Base-by-base conservation (phyloP, 768 basidiomycete species). In the Dentipellis sp. region DNA sequence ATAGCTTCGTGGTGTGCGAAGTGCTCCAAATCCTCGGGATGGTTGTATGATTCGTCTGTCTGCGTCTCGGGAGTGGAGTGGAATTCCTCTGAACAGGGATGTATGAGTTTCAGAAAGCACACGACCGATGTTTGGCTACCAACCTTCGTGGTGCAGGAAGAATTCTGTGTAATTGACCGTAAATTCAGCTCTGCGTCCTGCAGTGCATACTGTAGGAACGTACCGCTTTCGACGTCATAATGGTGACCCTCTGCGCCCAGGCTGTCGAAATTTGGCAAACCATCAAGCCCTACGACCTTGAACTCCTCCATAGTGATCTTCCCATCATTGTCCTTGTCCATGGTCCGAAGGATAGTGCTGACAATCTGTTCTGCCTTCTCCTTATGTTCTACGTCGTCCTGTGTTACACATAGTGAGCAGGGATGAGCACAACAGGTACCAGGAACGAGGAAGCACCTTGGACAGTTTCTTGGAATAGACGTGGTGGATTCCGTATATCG, bases 61-160 rank as follows among this genome's bases (percentile, higher is more conserved):
- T 98, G 97, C 0, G 95, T 98, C 68, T 98, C 97, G 0, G 94
- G 94, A 37, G 95, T 97, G 29, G 84, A 87, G 71, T 99, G 97
- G 76, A 78, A 97, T 71, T 91, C 72, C 72, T 98, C 91, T 91
- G 63, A 12, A 21, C 12, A 10, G 35, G 23, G n/a, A 60, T 40
- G 21, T 16, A 34, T 57, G 56, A 29, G 49, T 55, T 29, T 29
- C n/a, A 48, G 19, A 10, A 10, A 50, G 51, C 19, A 53, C 29
- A 21, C 29, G 16, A 56, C 50, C 42, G 55, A 16, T 16, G 14
- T 22, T 6, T 49, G 21, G 8, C 19, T 17, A 16, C 72, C 64
- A 58, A 86, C 93, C 94, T 82, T 99, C 97, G 71, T 99, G 97
- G 66, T 98, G 94, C 50, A 94, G 76, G 80, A 94, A 94, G 74